phyloP scores from a whole-genome alignment of 768 basidiomycete species.

The Tulasnella sp. region DNA sequence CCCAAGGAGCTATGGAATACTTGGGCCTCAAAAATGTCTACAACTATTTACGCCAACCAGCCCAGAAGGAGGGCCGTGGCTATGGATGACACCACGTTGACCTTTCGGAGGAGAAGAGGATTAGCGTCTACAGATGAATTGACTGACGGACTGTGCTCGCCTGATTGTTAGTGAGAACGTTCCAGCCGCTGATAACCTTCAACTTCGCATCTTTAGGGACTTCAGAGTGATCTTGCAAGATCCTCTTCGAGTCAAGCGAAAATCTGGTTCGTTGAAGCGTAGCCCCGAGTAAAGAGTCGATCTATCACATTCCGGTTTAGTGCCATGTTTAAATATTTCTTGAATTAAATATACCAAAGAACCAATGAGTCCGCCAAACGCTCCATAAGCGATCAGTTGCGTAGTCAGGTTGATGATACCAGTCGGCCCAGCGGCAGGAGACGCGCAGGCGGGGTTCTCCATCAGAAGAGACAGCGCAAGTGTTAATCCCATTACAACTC shows the following conservation, averaged over 20 bases:
- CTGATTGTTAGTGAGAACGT: constrained; percentile 83
- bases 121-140: background rate
- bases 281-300: constrained; percentile 87
- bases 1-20: too few relatives aligned
- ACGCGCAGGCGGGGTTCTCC: constrained; percentile 63
- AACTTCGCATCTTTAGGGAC: constrained; percentile 44
- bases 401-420: constrained; percentile 41
- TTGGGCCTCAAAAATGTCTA: background rate
- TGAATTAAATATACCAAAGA: constrained; percentile 59
- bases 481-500: constrained; percentile 67
- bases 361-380: constrained; percentile 71
- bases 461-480: constrained; percentile 59
- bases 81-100: constrained; percentile 54
- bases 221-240: constrained; percentile 62
- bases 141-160: constrained; percentile 48
- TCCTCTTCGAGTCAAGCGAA: constrained; percentile 59
- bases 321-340: background rate
- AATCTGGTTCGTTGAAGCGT: constrained; percentile 82
- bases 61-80: constrained; percentile 48
- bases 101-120: constrained; percentile 39
- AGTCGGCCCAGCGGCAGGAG: constrained; percentile 34
- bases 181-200: constrained; percentile 62
- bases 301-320: constrained; percentile 46
- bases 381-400: constrained; percentile 62
- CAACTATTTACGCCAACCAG: constrained; percentile 42